phyloP scores from a whole-genome alignment of 768 basidiomycete genomes.

The Clavulina sp. region DNA sequence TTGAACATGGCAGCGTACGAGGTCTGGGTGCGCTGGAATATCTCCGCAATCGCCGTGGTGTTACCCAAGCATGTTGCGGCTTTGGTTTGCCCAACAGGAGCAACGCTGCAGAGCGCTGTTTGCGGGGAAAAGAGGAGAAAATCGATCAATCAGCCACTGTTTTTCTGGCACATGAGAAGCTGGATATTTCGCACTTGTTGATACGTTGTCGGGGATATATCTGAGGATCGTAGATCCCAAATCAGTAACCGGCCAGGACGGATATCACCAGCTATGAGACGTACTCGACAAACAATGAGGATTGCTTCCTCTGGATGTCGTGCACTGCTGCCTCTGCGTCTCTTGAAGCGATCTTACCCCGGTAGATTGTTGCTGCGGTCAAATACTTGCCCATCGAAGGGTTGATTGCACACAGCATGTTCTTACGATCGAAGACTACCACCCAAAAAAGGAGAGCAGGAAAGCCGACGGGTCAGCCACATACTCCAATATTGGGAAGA shows the following conservation, averaged over 20 bases:
- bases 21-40: conserved; percentile 57
- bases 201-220: conserved; percentile 86
- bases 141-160: not conserved
- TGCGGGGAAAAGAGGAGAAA: conserved; percentile 1
- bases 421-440: conserved; percentile 56
- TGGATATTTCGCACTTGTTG: conserved; percentile 32
- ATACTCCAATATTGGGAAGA: no score
- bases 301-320: conserved; percentile 14
- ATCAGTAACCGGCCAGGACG: not conserved
- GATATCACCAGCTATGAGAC: conserved; percentile 13
- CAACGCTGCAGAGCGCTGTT: conserved; percentile 49
- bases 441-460: not conserved
- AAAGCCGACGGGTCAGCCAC: no score
- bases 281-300: conserved; percentile 63
- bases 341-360: conserved; percentile 61
- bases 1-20: conserved; percentile 72
- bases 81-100: conserved; percentile 62
- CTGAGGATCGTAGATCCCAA: conserved; percentile 20
- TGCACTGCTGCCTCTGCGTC: conserved; percentile 31
- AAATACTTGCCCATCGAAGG: conserved; percentile 69
- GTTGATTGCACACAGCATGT: conserved; percentile 68
- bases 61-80: conserved; percentile 57
- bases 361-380: conserved; percentile 75
- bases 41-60: conserved; percentile 60
- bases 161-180: not conserved